Conservation (phyloP, 2,329 filamentous ascomycete species). For the Drechslerella dactyloides region DNA sequence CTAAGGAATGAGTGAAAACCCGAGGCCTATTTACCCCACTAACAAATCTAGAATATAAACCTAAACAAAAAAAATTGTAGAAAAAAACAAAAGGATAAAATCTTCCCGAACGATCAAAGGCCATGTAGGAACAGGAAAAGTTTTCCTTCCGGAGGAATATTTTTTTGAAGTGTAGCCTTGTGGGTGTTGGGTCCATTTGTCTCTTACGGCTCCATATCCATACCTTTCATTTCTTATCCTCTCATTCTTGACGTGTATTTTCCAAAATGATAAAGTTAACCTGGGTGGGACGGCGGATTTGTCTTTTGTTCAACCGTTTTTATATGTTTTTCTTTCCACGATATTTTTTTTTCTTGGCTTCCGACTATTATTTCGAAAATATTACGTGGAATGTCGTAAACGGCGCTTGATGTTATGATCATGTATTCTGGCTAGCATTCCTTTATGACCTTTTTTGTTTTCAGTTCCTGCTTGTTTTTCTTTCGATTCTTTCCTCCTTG, state of each 20-base stretch:
- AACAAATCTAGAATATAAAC: conserved; percentile 38
- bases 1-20: conserved; percentile 10
- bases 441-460: not conserved
- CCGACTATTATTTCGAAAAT: too few species aligned
- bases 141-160: conserved; percentile 21
- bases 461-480: conserved; percentile 3
- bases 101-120: conserved; percentile 33
- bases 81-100: conserved; percentile 9
- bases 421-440: conserved; percentile 49
- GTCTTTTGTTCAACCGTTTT: too few species aligned
- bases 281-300: conserved; percentile 49
- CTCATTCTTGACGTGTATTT: conserved; percentile 42
- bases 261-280: conserved; percentile 47
- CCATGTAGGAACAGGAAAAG: conserved; percentile 31
- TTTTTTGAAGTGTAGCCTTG: not conserved
- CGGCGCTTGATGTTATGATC: conserved; percentile 22
- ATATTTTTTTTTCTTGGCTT: conserved; percentile 10
- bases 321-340: conserved; percentile 25
- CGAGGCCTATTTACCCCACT: conserved; percentile 32
- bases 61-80: conserved; percentile 15
- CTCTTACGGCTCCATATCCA: not conserved
- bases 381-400: conserved; percentile 36
- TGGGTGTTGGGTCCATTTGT: conserved; percentile 14
- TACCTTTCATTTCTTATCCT: conserved; percentile 15
- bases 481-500: conserved; percentile 15